A percentile compares a stretch with the other conserved stretches of the same genome.
Conservation (phyloP, 768 basidiomycete species). For the Termitomyces sp. region DNA sequence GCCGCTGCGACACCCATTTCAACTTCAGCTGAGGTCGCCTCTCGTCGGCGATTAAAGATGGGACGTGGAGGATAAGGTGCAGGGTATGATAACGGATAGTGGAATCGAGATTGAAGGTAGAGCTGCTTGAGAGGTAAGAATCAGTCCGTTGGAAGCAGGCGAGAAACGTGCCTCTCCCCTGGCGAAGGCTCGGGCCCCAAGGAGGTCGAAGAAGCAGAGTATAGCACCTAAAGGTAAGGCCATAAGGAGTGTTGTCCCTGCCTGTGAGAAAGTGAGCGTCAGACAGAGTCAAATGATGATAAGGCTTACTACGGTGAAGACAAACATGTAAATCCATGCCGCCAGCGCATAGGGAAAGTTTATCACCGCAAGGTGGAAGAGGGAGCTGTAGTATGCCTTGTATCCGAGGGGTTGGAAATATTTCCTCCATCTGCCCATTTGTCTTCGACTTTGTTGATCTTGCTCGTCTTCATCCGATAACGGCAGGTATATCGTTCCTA, state of each 20-base stretch:
- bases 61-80: constrained; percentile 63
- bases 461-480: constrained; percentile 9
- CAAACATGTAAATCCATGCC: constrained; percentile 78
- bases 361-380: constrained; percentile 64
- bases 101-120: constrained; percentile 62
- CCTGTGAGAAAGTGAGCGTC: constrained; percentile 29
- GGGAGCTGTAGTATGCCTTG: constrained; percentile 54
- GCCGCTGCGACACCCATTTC: constrained; percentile 34
- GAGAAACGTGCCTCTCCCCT: constrained; percentile 53
- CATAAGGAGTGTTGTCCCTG: constrained; percentile 75
- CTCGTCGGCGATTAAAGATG: constrained; percentile 64
- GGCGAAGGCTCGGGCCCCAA: constrained; percentile 68
- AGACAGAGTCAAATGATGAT: neutral
- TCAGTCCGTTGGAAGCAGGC: neutral
- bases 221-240: constrained; percentile 73
- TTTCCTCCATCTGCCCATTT: constrained; percentile 28
- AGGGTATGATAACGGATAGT: constrained; percentile 58
- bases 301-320: constrained; percentile 68
- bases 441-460: constrained; percentile 7
- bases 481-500: constrained; percentile 6
- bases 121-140: constrained; percentile 30
- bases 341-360: constrained; percentile 76
- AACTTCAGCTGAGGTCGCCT: constrained; percentile 40
- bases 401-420: constrained; percentile 62
- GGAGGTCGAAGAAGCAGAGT: constrained; percentile 69